A percentile compares a stretch with the other conserved stretches of the same genome.
phyloP scores from a whole-genome alignment of 164 flowering plant genomes.

The Hamamelis virginiana region DNA sequence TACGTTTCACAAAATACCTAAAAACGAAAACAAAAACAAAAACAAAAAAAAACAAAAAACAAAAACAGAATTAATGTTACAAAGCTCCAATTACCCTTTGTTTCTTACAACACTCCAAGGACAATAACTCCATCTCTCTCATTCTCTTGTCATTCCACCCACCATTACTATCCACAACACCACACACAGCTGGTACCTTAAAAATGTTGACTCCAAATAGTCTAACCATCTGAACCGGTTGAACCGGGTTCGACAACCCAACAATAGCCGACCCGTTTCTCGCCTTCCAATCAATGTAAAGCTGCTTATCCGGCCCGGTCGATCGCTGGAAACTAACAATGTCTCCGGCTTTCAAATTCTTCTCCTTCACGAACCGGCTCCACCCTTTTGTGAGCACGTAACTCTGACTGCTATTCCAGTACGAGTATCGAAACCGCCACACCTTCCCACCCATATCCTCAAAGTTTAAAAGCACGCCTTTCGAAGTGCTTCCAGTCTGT shows the following conservation, averaged over 20 bases:
- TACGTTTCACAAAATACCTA: constrained; percentile 20
- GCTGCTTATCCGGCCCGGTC: constrained; percentile 45
- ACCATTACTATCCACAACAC: constrained; percentile 6
- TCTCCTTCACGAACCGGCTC: constrained; percentile 84
- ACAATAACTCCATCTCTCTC: constrained; percentile 48
- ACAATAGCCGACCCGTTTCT: constrained; percentile 18
- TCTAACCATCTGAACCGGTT: constrained; percentile 55
- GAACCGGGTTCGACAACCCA: constrained; percentile 7
- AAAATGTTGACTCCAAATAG: constrained; percentile 82
- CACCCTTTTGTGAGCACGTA: constrained; percentile 79
- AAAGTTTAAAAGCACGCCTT: constrained; percentile 58
- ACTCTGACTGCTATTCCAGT: constrained; percentile 85
- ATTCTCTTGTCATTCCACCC: constrained; percentile 42
- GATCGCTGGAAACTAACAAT: constrained; percentile 51
- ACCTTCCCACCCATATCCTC: constrained; percentile 57
- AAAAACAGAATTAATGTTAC: constrained; percentile 31
- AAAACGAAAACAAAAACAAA: neutral
- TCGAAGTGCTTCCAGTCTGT: constrained; percentile 36
- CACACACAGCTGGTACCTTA: constrained; percentile 29
- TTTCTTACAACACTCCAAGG: constrained; percentile 52
- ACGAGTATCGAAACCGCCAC: constrained; percentile 79
- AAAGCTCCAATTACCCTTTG: constrained; percentile 50
- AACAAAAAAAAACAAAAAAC: constrained; percentile 13
- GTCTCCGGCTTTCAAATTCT: constrained; percentile 62
- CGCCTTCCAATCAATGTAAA: constrained; percentile 58